Conservation (phyloP, 1,284 basidiomycete genomes). For the Rhodotorula sp. region DNA sequence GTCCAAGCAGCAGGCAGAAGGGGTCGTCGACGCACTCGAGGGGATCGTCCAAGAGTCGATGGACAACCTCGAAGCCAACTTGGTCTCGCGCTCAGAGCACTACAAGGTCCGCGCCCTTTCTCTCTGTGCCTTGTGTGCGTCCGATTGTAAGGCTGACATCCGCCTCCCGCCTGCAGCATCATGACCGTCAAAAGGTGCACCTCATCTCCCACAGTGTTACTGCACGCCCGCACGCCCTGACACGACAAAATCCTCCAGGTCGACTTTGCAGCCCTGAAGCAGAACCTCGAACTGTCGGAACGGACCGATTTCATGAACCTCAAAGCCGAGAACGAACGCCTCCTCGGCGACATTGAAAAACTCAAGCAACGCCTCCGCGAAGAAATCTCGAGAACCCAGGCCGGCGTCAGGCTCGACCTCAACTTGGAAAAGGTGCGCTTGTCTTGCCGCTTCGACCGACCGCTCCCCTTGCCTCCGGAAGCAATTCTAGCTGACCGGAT, state of each 20-base stretch:
- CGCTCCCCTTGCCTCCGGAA: background rate
- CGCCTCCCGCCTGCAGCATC: conserved; percentile 31
- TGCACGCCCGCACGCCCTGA: background rate
- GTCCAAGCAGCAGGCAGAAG: conserved; percentile 83
- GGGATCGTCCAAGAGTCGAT: conserved; percentile 94
- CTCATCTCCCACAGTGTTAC: background rate
- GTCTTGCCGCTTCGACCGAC: conserved; percentile 46
- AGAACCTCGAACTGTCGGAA: conserved; percentile 92
- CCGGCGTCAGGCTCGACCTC: conserved; percentile 88
- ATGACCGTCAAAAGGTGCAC: conserved; percentile 61
- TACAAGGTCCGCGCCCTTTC: conserved; percentile 56
- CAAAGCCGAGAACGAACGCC: conserved; percentile 82
- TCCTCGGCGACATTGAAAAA: conserved; percentile 89
- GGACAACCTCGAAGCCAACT: conserved; percentile 85
- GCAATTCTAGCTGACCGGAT: background rate
- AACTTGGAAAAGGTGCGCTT: conserved; percentile 79
- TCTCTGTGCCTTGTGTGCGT: background rate
- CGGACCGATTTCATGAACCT: conserved; percentile 96
- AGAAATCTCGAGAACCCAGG: conserved; percentile 87
- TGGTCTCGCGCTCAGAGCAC: conserved; percentile 90
- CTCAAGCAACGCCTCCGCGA: conserved; percentile 91
- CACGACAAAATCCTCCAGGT: conserved; percentile 60
- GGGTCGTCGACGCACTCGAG: conserved; percentile 90
- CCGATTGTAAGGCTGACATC: background rate
- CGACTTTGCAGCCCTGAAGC: conserved; percentile 95